phyloP scores from a whole-genome alignment of 768 basidiomycete genomes.

The Leccinum ochraceum region DNA sequence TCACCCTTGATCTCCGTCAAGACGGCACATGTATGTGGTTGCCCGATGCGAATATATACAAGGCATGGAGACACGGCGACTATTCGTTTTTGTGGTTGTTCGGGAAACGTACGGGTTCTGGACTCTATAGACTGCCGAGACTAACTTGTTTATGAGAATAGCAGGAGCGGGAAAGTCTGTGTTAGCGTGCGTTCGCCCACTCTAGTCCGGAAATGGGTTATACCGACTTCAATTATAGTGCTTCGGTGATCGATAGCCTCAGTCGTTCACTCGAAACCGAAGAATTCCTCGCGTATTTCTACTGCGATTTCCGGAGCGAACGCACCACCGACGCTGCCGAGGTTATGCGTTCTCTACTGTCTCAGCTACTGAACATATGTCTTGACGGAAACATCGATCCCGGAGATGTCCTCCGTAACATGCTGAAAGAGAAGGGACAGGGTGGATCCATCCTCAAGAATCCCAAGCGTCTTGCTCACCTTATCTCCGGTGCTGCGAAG shows the following conservation, averaged over 20 bases:
- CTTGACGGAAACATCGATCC: background rate
- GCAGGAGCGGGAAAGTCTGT: background rate
- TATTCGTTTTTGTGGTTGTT: background rate
- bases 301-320: background rate
- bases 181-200: background rate
- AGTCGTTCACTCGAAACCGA: background rate
- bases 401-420: background rate
- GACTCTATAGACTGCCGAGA: background rate
- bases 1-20: background rate
- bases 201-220: background rate
- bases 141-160: background rate
- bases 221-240: background rate
- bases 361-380: background rate
- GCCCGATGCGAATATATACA: background rate
- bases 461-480: background rate
- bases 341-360: background rate
- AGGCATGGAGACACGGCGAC: background rate
- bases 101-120: background rate
- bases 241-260: background rate
- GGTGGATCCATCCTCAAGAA: background rate
- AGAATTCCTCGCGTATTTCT: background rate
- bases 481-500: background rate
- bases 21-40: slow-evolving; percentile 2
- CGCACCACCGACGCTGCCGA: background rate
- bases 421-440: background rate